Percentiles rank a stretch among this genome's conserved stretches.
Conservation (phyloP, 768 basidiomycete genomes). For the Flagelloscypha sp. region DNA sequence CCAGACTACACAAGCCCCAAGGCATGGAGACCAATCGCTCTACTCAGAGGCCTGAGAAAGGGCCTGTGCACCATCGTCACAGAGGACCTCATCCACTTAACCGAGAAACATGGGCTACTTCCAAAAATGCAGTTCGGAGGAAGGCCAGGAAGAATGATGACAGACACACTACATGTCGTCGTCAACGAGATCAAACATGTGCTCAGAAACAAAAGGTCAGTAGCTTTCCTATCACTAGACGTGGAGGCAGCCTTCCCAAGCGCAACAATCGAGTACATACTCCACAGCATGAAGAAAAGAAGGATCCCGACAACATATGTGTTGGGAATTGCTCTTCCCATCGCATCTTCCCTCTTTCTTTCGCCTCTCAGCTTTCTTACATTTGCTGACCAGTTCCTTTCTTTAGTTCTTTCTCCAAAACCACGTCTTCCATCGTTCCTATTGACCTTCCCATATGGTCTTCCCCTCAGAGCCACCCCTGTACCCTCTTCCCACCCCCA, state of each 20-base stretch:
- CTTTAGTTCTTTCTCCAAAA: too few relatives aligned
- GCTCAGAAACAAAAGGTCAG: conserved; percentile 8
- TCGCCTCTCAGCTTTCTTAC: too few relatives aligned
- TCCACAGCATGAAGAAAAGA: conserved; percentile 11
- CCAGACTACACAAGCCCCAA: conserved; percentile 13
- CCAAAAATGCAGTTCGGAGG: conserved; percentile 11
- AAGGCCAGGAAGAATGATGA: conserved; percentile 5
- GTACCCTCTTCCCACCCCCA: too few relatives aligned
- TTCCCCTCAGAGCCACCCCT: too few relatives aligned
- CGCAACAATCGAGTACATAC: conserved; percentile 6
- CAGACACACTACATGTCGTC: conserved; percentile 7
- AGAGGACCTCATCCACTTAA: conserved; percentile 7
- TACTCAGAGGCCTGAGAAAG: conserved; percentile 12
- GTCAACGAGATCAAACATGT: conserved; percentile 7
- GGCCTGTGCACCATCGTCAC: conserved; percentile 11
- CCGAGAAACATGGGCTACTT: conserved; percentile 7
- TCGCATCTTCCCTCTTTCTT: too few relatives aligned
- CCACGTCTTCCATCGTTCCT: too few relatives aligned
- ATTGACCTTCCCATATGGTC: too few relatives aligned
- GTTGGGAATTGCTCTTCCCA: too few relatives aligned
- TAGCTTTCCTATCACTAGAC: conserved; percentile 16
- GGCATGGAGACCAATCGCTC: conserved; percentile 16
- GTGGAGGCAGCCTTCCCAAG: conserved; percentile 22
- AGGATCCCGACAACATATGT: conserved; percentile 4
- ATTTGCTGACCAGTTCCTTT: too few relatives aligned